Percentiles rank a stretch among this genome's conserved stretches.
Evolutionary conservation across 1,284 basidiomycete genomes (phyloP).

Genomic region (Ustilago vetiveriae): DNA sequence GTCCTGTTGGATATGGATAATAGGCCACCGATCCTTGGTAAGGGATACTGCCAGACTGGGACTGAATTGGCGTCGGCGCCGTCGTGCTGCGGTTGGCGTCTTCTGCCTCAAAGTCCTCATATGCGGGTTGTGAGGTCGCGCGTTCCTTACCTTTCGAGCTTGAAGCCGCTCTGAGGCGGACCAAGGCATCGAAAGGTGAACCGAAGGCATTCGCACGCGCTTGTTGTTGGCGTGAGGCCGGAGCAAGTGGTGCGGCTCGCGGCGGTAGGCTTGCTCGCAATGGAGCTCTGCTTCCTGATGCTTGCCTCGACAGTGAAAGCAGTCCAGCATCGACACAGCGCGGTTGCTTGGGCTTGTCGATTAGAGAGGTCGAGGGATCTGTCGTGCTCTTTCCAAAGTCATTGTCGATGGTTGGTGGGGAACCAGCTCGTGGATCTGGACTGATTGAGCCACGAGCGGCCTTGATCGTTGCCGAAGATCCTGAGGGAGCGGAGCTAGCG

Average conservation of each 20-base stretch:
- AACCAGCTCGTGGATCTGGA: background rate
- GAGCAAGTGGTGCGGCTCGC: no score
- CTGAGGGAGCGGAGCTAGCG: background rate
- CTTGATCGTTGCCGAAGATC: background rate
- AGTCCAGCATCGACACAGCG: slow-evolving; percentile 1
- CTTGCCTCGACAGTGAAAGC: background rate
- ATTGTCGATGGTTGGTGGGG: slow-evolving; percentile 2
- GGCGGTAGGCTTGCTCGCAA: background rate
- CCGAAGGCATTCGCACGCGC: background rate
- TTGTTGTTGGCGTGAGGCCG: slow-evolving; percentile 4
- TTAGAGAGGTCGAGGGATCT: slow-evolving; percentile 2
- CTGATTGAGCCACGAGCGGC: background rate
- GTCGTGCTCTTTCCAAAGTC: background rate
- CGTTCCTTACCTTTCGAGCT: slow-evolving; percentile 30
- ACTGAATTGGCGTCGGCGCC: background rate
- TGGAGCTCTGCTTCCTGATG: background rate
- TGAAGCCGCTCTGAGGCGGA: slow-evolving; percentile 5
- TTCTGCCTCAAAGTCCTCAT: no score
- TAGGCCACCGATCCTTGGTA: slow-evolving; percentile 14
- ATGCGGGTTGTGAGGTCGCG: background rate
- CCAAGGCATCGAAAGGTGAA: slow-evolving; percentile 16
- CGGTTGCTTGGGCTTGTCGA: background rate
- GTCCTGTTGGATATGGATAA: slow-evolving; percentile 18
- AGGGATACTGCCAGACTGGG: background rate
- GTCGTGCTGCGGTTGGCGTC: background rate